phyloP scores from a whole-genome alignment of 371 early-diverging fungal genomes.

The Chytridium lagenaria region DNA sequence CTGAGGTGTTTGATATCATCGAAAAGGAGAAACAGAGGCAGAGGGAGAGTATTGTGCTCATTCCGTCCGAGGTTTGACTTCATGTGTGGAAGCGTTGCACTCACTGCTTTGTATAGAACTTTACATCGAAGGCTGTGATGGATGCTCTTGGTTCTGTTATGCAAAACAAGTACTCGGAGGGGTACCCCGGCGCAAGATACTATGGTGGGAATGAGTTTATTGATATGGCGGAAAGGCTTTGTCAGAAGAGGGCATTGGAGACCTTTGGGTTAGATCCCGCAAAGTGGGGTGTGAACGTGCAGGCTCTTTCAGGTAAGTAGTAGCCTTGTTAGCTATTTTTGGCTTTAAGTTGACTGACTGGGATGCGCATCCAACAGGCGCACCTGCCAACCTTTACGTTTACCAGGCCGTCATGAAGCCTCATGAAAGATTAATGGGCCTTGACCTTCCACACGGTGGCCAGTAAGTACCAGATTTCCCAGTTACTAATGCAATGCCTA shows the following conservation, averaged over 20 bases:
- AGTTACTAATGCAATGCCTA: not conserved
- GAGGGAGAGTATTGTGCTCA: slow-evolving; percentile 90
- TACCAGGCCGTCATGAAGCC: slow-evolving; percentile 96
- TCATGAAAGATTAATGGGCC: slow-evolving; percentile 99
- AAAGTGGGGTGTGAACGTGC: slow-evolving; percentile 99
- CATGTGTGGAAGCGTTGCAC: not conserved
- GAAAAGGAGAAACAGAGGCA: slow-evolving; percentile 97
- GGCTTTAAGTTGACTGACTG: no score
- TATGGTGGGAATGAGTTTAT: slow-evolving; percentile 99
- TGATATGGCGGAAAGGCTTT: slow-evolving; percentile 94
- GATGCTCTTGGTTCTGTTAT: slow-evolving; percentile 96
- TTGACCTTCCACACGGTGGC: slow-evolving; percentile 98
- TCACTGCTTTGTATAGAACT: slow-evolving; percentile 74
- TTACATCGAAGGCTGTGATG: slow-evolving; percentile 96
- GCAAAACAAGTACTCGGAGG: slow-evolving; percentile 99
- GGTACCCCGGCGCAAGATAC: slow-evolving; percentile 89
- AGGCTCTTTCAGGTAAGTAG: slow-evolving; percentile 88
- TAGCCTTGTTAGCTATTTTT: not conserved
- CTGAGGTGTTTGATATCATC: slow-evolving; percentile 93
- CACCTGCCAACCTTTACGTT: slow-evolving; percentile 98
- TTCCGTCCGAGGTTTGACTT: slow-evolving; percentile 88
- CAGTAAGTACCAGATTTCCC: slow-evolving; percentile 87
- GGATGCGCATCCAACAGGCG: no score
- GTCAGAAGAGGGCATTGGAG: slow-evolving; percentile 95
- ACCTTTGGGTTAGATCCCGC: slow-evolving; percentile 87